Percentiles rank a stretch among this genome's conserved stretches.
These are phyloP conservation scores for Boletus rubroflammeus DNA, from an alignment of 768 basidiomycete genomes.

Conservation along the genomic window DNA sequence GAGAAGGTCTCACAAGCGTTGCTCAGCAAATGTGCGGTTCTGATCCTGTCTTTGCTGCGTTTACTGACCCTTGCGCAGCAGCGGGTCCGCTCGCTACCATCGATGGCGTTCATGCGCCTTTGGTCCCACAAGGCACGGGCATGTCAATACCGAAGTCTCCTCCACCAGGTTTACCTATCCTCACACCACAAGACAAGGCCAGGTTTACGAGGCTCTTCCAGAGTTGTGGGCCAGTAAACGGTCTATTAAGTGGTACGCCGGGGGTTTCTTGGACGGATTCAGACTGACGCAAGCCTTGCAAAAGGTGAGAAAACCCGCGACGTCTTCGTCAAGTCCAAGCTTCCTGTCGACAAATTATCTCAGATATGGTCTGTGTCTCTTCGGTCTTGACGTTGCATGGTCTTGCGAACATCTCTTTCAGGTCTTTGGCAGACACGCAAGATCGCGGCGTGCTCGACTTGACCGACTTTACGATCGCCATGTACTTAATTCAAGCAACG, in stretches of 20 bases:
- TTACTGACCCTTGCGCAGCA: slow-evolving; percentile 33
- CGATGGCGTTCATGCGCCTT: slow-evolving; percentile 53
- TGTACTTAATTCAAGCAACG: slow-evolving; percentile 92
- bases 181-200: slow-evolving; percentile 75
- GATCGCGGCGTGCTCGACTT: slow-evolving; percentile 84
- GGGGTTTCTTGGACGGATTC: neutral
- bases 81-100: slow-evolving; percentile 84
- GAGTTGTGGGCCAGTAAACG: slow-evolving; percentile 65
- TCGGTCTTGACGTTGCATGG: neutral
- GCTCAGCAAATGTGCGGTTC: slow-evolving; percentile 63
- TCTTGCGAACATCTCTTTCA: slow-evolving; percentile 29
- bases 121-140: slow-evolving; percentile 55
- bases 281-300: neutral
- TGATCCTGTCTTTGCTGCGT: neutral
- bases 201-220: slow-evolving; percentile 83
- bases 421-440: slow-evolving; percentile 95
- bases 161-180: slow-evolving; percentile 53
- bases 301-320: slow-evolving; percentile 81
- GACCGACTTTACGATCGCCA: slow-evolving; percentile 90
- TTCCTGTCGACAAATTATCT: slow-evolving; percentile 80
- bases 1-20: slow-evolving; percentile 62
- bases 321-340: slow-evolving; percentile 87
- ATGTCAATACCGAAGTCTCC: slow-evolving; percentile 63
- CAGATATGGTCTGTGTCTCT: slow-evolving; percentile 76
- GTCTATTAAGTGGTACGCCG: slow-evolving; percentile 68